These are phyloP conservation scores for Gryganskiella cystojenkinii DNA, from an alignment of 192 early-diverging fungal species.

Conservation along the genomic window DNA sequence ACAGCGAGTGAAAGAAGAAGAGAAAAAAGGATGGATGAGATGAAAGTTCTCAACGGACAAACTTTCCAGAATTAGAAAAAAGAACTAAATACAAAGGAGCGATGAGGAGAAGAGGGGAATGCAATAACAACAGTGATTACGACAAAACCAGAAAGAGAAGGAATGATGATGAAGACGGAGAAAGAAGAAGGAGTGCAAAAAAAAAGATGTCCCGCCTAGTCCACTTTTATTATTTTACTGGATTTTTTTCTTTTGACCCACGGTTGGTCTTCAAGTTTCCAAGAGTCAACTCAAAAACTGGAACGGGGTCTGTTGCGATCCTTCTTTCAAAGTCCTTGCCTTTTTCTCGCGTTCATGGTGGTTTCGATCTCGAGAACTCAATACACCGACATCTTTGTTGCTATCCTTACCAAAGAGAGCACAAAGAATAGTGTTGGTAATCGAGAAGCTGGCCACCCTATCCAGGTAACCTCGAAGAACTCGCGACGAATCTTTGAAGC, in stretches of 20 bases:
- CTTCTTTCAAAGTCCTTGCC: no score
- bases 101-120: not conserved
- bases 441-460: no score
- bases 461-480: no score
- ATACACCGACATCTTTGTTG: not conserved
- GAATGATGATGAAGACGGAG: not conserved
- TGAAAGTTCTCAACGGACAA: not conserved
- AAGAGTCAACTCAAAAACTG: no score
- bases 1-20: not conserved
- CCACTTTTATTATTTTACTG: not conserved
- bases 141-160: not conserved
- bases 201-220: not conserved
- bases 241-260: not conserved
- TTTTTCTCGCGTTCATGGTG: no score
- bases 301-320: no score
- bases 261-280: not conserved
- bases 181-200: constrained; percentile 1
- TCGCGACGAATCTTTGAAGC: no score
- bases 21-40: not conserved
- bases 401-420: no score
- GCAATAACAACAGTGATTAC: not conserved
- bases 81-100: not conserved
- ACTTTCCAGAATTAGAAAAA: constrained; percentile 1
- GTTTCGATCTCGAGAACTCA: not conserved
- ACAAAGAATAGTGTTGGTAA: no score